Base-by-base conservation (phyloP, 73 alveolate species). In the Paramecium sonneborni region DNA sequence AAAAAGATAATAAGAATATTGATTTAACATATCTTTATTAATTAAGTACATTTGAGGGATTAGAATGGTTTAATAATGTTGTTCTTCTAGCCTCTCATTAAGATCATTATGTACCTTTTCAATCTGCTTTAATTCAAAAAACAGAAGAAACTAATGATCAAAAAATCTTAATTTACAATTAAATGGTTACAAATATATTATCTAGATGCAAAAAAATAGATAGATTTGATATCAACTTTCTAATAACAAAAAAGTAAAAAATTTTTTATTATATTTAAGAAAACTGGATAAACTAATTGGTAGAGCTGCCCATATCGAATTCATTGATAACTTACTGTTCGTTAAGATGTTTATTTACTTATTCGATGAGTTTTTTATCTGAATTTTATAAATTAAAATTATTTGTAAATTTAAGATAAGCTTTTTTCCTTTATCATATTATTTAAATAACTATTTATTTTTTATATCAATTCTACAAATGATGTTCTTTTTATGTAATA, bases 221-320 rank as follows among this genome's bases (percentile, higher is more conserved):
- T 85, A 92, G 98, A 82, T 85, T 95, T 56, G 97, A 95, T 94
- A 93, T 94, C 48, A 95, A 92, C 91, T 95, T 95, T 76, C 94
- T 86, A 6, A 93, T 95, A 56, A 95, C 92, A 82, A 95, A 93
- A 85, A 92, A 93, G 92, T 68, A 69, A 26, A n/a, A 28, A 11
- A 24, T 10, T 12, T 39, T 5, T 23, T 1, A 52, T 85, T 32
- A 10, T 41, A 43, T 39, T 23, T 52, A 4, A 79, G 92, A 76
- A 94, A 94, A 92, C 86, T 95, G 38, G 96, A 95, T 89, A 94
- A 93, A 88, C 87, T 95, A 23, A 95, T 95, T 34, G 98, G 98
- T 57, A 94, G 98, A 56, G 95, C 97, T 0, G 98, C 98, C 11
- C 98, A 95, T 94, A 95, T 95, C 32, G 96, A 94, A 94, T 94